Base-by-base conservation (phyloP, 306 rosid genomes). In the Herpetospermum pedunculosum region DNA sequence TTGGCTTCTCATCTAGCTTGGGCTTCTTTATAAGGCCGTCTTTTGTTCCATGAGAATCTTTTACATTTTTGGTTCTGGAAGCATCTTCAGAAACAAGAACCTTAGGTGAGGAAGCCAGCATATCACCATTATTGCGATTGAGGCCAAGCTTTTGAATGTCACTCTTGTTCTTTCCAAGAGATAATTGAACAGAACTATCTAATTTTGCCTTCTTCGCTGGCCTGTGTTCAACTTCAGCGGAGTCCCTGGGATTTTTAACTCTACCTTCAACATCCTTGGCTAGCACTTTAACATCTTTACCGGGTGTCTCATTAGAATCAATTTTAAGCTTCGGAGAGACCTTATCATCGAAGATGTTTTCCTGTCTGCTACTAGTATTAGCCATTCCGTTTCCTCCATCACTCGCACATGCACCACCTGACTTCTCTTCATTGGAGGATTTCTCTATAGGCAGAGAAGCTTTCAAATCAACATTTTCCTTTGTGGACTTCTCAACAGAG, bases 11-110 rank as follows among this genome's bases (percentile, higher is more conserved):
- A 35, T 65, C 67, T 25, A 48, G 77, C 76, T 84, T 90, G 77
- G 70, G 69, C 88, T 83, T 89, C 85, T 89, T 85, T 11, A 81
- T 71, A 59, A 77, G 78, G 55, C 57, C 77, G 52, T 80, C 81
- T 38, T 85, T 83, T n/a, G 29, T 77, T 69, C 75, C 80, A 72
- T 41, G 34, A 57, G 75, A 41, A 79, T 82, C 84, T 67, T 53
- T 78, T 58, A 40, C 76, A 38, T 32, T 26, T 79, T 73, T 80
- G 41, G 47, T 80, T 74, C 70, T 82, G 12, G 55, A 78, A 19
- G 65, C 44, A 81, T 67, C 67, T 53, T 80, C 79, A 50, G 28
- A 43, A 34, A 52, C 41, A 38, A 55, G 68, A 28, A 32, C 7
- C 71, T 65, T 21, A 23, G 72, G 67, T 35, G 81, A 71, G 48